Evolutionary conservation across 2,329 filamentous ascomycete genomes (phyloP), one percentile per base, ranked within the genome.

Genomic region (Zasmidium citrigriseum): DNA sequence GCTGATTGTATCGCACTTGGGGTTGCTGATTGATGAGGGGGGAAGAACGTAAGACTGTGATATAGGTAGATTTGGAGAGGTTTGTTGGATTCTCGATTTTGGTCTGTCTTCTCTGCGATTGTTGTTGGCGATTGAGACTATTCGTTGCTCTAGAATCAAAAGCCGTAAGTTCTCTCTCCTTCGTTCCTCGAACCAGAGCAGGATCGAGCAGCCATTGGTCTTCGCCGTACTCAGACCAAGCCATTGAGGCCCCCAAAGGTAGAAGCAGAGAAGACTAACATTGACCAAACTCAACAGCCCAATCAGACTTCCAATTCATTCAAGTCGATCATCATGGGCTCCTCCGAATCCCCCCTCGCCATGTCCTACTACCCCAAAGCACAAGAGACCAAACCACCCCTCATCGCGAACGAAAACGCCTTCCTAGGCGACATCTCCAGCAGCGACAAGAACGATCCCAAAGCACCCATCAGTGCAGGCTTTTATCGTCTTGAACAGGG

Each of bases 401-500:
- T 87, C 49, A 85, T 89, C 60, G 84, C 85, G 34, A 86, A 87
- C 66, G 83, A 88, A 61, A 89, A 89, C 68, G 86, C 86, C 25
- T 89, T 80, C 70, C 79, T 89, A 2, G 86, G 86, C 45, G 87
- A 89, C 67, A 76, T 89, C 24, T 77, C 68, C 10, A 67, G 64
- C 34, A 85, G 81, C 56, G 80, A 85, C 55, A 78, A 82, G 49
- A 76, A 78, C 57, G 80, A 84, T 70, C 72, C 82, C 14, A 80
- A 83, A 11, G 83, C 82, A 67, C 86, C 87, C 58, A 82, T 89
- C 59, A 83, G 83, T 0, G 78, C 78, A 7, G 87, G 87, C 21
- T 83, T 90, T 70, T 89, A 88, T 77, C 81, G 86, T 12, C 78
- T 89, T 11, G 85, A 88, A 67, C 86, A 87, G 64, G 86, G 64